Conservation (phyloP, 495 filamentous ascomycete species). For the Oleoguttula mirabilis region DNA sequence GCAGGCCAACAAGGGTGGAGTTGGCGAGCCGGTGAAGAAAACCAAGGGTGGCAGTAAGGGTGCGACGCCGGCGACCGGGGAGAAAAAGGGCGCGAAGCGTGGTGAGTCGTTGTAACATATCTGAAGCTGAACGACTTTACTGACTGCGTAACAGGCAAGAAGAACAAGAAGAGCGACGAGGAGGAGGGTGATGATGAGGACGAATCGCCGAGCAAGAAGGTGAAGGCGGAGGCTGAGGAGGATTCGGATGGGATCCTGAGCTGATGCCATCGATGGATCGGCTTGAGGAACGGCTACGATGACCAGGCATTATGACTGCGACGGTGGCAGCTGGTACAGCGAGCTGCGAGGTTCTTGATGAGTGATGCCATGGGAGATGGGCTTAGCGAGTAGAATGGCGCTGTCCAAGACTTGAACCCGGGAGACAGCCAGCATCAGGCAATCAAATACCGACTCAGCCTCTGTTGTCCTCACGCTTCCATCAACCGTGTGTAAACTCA, state of each 20-base stretch:
- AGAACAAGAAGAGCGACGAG: background rate
- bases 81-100: background rate
- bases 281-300: too few relatives aligned
- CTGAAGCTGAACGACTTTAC: background rate
- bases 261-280: too few relatives aligned
- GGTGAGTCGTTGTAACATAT: background rate
- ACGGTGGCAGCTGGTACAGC: background rate
- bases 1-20: background rate
- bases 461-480: too few relatives aligned
- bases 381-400: too few relatives aligned
- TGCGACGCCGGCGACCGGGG: background rate
- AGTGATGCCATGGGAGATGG: too few relatives aligned
- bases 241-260: background rate
- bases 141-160: background rate
- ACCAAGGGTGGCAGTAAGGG: background rate
- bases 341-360: background rate
- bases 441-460: too few relatives aligned
- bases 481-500: too few relatives aligned
- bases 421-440: too few relatives aligned
- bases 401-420: too few relatives aligned
- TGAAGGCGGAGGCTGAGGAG: constrained; percentile 2
- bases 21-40: background rate
- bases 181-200: background rate
- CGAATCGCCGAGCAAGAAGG: constrained; percentile 1
- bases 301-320: background rate